Base-by-base conservation (phyloP, 306 rosid species). In the Datisca glomerata region DNA sequence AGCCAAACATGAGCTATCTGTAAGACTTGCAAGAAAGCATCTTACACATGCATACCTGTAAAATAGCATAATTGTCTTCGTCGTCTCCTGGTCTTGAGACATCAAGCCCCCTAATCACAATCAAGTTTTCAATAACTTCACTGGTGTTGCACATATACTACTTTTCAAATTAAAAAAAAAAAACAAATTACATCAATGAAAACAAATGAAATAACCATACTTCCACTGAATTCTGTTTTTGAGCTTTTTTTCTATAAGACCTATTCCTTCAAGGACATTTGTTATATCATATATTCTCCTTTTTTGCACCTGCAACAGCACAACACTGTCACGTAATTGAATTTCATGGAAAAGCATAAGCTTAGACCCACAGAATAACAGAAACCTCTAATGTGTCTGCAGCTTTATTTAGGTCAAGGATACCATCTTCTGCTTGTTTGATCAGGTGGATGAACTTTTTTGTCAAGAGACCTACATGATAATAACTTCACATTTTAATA, bases 151-250 rank as follows among this genome's bases (percentile, higher is more conserved):
- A 19, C 33, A 5, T n/a, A 67, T 29, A 48, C 36, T 47, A 38
- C 40, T 40, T 59, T 55, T 48, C 66, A 47, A 27, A 21, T 13
- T 18, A 44, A 37, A 58, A 33, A 62, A 45, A 29, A 43, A 22
- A 57, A 24, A 21, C 24, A 42, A 47, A 57, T 47, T 32, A 48
- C 52, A 5, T 20, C 12, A 12, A 8, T 4, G 24, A 43, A 51
- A 21, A 16, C n/a, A 21, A 3, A 41, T 44, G 63, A 58, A 27
- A 41, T 44, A 64, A 23, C 46, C 94, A 38, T 77, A 89, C 97
- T 89, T 89, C 97, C 95, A 83, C 50, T 89, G 97, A 66, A 89
- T 89, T 74, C 95, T 78, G 58, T 89, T 89, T 69, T 89, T 89
- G 41, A 83, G 95, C 66, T 80, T 89, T 72, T 89, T 89, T 61